Percentiles rank a stretch among this genome's conserved stretches.
phyloP scores from a whole-genome alignment of 306 rosid species.

The Hippophae rhamnoides region DNA sequence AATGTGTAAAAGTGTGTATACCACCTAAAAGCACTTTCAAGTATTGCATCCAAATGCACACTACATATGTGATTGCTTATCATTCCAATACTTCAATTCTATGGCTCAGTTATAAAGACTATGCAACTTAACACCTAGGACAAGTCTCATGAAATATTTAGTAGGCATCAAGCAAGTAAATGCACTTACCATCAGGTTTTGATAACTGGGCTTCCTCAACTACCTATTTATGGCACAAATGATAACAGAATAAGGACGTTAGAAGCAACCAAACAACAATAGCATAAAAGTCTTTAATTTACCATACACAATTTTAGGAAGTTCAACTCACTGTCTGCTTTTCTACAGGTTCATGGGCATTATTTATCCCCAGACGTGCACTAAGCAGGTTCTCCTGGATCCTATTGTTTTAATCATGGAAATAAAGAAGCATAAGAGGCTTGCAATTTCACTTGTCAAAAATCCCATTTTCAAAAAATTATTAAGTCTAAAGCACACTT shows the following conservation, averaged over 20 bases:
- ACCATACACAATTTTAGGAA: constrained; percentile 13
- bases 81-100: not conserved
- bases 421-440: not conserved
- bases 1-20: too few relatives aligned
- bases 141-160: not conserved
- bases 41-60: too few relatives aligned
- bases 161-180: not conserved
- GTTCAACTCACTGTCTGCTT: constrained; percentile 48
- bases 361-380: constrained; percentile 33
- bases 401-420: constrained; percentile 33
- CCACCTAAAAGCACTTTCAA: too few relatives aligned
- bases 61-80: not conserved
- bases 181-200: constrained; percentile 56
- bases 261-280: constrained; percentile 14
- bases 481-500: not conserved
- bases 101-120: not conserved
- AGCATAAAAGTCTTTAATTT: constrained; percentile 11
- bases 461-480: constrained; percentile 7
- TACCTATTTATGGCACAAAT: constrained; percentile 36
- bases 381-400: constrained; percentile 29
- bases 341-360: constrained; percentile 32
- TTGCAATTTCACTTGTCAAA: not conserved
- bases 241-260: constrained; percentile 19
- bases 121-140: not conserved
- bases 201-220: constrained; percentile 40